Evolutionary conservation across 73 alveolate species (phyloP).

Genomic region (Paramecium sexaurelia): DNA sequence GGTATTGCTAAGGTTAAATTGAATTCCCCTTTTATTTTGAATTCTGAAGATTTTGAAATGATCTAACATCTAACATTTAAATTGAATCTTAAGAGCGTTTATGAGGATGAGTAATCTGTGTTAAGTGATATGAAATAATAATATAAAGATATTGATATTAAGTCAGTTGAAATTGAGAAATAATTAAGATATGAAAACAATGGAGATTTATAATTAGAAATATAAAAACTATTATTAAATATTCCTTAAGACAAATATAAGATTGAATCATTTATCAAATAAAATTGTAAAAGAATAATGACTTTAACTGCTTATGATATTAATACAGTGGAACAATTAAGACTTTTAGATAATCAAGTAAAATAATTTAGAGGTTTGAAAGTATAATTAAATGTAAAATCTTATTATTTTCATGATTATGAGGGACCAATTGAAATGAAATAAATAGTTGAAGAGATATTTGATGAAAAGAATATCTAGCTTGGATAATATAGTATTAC

Average conservation of each 20-base stretch:
- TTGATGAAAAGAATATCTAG: not conserved
- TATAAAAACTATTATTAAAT: not conserved
- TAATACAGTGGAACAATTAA: not conserved
- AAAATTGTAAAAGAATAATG: not conserved
- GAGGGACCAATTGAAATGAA: conserved; percentile 55
- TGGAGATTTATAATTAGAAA: conserved; percentile 7
- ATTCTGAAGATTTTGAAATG: not conserved
- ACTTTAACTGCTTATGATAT: not conserved
- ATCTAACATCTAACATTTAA: not conserved
- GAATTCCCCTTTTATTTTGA: not conserved
- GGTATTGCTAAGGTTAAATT: not conserved
- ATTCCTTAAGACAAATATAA: not conserved
- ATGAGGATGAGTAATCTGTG: not conserved
- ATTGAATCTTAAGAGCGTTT: not conserved
- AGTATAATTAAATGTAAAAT: conserved; percentile 3
- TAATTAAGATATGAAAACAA: conserved; percentile 39
- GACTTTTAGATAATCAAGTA: not conserved
- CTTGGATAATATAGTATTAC: not conserved
- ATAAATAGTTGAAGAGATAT: conserved; percentile 2
- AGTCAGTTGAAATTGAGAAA: not conserved
- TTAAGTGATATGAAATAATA: not conserved
- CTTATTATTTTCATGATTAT: not conserved
- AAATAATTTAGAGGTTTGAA: not conserved
- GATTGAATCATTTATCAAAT: not conserved
- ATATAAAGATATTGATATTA: not conserved